phyloP scores from a whole-genome alignment of 140 eudicot genomes.

The Bidens hawaiensis region DNA sequence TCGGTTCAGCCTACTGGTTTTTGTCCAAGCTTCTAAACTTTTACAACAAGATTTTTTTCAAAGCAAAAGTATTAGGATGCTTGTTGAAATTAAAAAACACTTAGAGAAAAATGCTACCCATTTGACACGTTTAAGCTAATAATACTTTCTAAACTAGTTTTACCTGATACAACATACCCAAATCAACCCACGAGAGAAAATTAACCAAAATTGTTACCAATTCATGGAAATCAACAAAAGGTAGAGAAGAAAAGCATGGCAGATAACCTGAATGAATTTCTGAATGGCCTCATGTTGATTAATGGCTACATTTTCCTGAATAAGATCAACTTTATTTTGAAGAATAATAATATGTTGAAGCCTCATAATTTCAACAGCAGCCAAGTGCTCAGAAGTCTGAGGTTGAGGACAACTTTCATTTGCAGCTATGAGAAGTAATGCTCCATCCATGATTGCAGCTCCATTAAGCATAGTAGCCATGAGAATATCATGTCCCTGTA shows the following conservation, averaged over 20 bases:
- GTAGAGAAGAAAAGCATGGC: background rate
- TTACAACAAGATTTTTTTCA: no score
- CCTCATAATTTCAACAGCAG: conserved; percentile 96
- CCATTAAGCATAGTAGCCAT: conserved; percentile 99
- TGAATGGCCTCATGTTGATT: conserved; percentile 92
- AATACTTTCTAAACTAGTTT: no score
- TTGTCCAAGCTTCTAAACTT: no score
- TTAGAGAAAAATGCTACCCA: no score
- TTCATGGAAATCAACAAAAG: background rate
- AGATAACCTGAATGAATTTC: conserved; percentile 77
- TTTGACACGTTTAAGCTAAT: no score
- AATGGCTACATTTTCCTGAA: conserved; percentile 90
- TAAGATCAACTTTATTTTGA: conserved; percentile 91
- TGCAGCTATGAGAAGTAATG: conserved; percentile 97
- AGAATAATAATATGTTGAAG: conserved; percentile 89
- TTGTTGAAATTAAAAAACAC: no score
- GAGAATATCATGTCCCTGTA: conserved; percentile 96
- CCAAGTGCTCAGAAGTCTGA: conserved; percentile 96
- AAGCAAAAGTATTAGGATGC: no score
- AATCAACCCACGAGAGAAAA: no score
- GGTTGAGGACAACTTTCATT: conserved; percentile 99
- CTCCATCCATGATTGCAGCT: conserved; percentile 99
- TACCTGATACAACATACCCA: no score
- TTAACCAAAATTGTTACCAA: no score
- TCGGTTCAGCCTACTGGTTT: no score